Evolutionary conservation across 441 rosid genomes (phyloP).

Genomic region (Syzygium malaccense): DNA sequence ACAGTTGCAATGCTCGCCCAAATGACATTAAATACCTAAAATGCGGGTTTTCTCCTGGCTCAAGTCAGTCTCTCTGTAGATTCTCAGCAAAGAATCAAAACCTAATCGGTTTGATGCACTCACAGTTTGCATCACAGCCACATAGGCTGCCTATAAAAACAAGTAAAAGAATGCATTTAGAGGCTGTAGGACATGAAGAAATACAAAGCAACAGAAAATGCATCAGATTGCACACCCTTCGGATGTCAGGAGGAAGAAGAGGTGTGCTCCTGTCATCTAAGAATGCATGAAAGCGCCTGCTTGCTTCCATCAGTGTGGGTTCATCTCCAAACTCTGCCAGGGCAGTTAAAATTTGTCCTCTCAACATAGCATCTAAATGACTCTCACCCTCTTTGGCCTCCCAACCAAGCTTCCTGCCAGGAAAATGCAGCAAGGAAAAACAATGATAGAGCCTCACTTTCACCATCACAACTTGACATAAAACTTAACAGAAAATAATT

Average conservation of each 20-base stretch:
- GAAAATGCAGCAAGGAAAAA: background rate
- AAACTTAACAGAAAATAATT: background rate
- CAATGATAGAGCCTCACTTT: background rate
- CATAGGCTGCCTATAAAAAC: conserved; percentile 74
- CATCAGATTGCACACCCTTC: conserved; percentile 39
- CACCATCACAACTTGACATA: background rate
- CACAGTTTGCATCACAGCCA: conserved; percentile 80
- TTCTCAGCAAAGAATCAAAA: conserved; percentile 65
- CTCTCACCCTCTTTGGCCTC: conserved; percentile 86
- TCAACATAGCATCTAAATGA: conserved; percentile 86
- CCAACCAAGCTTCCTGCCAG: conserved; percentile 82
- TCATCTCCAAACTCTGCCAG: conserved; percentile 71
- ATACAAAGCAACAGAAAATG: background rate
- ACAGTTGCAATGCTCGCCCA: background rate
- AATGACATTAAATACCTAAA: conserved; percentile 36
- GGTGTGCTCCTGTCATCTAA: conserved; percentile 72
- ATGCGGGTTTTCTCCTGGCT: conserved; percentile 95
- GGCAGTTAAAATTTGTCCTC: conserved; percentile 86
- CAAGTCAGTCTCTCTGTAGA: conserved; percentile 87
- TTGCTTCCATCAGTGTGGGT: conserved; percentile 60
- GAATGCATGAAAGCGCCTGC: conserved; percentile 65
- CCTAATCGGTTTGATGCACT: conserved; percentile 54
- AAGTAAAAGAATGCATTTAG: background rate
- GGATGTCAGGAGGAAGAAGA: conserved; percentile 80
- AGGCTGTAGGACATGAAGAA: background rate